phyloP scores from a whole-genome alignment of 176 grass and related monocot genomes.

The Aegilops tauschii region DNA sequence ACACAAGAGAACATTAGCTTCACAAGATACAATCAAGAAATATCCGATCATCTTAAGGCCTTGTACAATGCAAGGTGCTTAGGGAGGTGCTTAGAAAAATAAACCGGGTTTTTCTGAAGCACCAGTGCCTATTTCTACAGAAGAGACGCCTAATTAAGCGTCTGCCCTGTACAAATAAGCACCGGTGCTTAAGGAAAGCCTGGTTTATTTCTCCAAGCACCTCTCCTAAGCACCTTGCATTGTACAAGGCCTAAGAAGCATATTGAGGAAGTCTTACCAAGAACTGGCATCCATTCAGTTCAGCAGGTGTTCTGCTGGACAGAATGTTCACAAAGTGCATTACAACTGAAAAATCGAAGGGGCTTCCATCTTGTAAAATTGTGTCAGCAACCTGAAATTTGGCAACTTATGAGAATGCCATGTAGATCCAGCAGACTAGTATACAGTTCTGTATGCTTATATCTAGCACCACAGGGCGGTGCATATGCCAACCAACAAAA shows the following conservation, averaged over 20 bases:
- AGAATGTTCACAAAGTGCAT: constrained; percentile 86
- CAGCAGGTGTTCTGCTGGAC: constrained; percentile 56
- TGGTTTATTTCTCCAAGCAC: too few relatives aligned
- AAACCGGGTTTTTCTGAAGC: too few relatives aligned
- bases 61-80: too few relatives aligned
- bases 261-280: constrained; percentile 55
- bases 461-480: neutral
- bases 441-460: constrained; percentile 2
- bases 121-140: too few relatives aligned
- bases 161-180: too few relatives aligned
- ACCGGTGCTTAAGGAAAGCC: too few relatives aligned
- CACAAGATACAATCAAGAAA: constrained; percentile 7
- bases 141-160: too few relatives aligned
- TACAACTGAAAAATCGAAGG: constrained; percentile 69
- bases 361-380: constrained; percentile 66
- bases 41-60: neutral
- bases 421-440: constrained; percentile 6
- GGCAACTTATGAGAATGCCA: neutral
- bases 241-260: neutral
- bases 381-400: constrained; percentile 76
- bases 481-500: neutral
- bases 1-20: constrained; percentile 25
- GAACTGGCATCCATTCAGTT: constrained; percentile 60
- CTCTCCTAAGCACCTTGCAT: too few relatives aligned
- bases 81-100: too few relatives aligned